Conservation (phyloP, 2,329 filamentous ascomycete species). For the Sporothrix curviconia region DNA sequence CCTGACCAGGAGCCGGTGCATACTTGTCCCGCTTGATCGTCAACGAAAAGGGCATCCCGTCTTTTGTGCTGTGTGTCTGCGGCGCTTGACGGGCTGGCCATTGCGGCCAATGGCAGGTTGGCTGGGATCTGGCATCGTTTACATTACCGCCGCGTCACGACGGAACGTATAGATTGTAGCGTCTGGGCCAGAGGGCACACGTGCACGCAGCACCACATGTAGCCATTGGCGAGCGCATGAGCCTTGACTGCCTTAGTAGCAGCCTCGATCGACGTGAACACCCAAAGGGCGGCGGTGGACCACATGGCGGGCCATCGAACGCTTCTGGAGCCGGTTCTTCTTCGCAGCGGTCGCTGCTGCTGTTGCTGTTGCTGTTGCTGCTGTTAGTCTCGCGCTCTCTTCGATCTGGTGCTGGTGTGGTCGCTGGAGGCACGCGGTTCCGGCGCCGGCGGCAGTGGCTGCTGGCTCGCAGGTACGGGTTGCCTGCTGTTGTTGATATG, state of each 20-base stretch:
- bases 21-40: not conserved
- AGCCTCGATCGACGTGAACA: not conserved
- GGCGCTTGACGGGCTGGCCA: not conserved
- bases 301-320: not conserved
- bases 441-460: not conserved
- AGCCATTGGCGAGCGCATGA: not conserved
- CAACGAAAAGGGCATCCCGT: not conserved
- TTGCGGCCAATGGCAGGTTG: not conserved
- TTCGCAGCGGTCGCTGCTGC: not conserved
- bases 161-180: not conserved
- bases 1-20: not conserved
- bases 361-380: not conserved
- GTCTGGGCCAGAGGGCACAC: not conserved
- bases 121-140: too few species aligned
- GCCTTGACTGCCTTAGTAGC: not conserved
- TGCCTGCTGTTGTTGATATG: too few species aligned
- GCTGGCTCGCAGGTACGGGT: too few species aligned
- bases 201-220: not conserved
- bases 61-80: not conserved
- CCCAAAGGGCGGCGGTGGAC: not conserved
- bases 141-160: not conserved
- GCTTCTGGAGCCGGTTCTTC: not conserved
- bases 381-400: too few species aligned
- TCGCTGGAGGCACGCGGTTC: not conserved
- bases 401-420: not conserved